Conservation (phyloP, 2,329 filamentous ascomycete genomes). For the Penicillium sp. region DNA sequence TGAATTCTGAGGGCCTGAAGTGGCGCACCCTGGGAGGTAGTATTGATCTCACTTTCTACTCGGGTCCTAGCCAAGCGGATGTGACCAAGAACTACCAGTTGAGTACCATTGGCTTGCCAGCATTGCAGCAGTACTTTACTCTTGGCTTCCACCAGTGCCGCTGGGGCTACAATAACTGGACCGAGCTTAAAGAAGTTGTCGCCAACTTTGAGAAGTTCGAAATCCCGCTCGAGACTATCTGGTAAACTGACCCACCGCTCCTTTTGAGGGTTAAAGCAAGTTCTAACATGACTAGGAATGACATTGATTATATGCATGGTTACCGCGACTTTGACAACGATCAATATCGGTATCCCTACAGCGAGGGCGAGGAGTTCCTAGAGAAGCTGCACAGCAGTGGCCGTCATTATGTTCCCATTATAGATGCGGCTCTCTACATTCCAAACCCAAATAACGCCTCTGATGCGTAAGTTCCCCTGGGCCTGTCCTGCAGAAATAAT, state of each 20-base stretch:
- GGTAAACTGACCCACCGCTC: constrained; percentile 25
- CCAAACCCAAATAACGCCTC: constrained; percentile 67
- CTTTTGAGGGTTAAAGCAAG: background rate
- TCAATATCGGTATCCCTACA: constrained; percentile 50
- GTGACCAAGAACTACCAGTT: constrained; percentile 70
- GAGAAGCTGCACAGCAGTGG: constrained; percentile 52
- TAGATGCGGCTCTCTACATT: constrained; percentile 66
- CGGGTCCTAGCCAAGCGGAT: constrained; percentile 66
- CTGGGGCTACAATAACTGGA: constrained; percentile 78
- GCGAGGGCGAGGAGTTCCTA: constrained; percentile 53
- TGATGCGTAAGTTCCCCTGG: constrained; percentile 55
- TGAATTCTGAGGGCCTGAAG: constrained; percentile 63
- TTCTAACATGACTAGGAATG: constrained; percentile 21
- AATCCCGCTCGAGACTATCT: constrained; percentile 56
- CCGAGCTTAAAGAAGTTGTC: constrained; percentile 59
- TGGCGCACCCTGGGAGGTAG: constrained; percentile 74
- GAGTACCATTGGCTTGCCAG: constrained; percentile 66
- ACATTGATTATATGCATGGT: constrained; percentile 60
- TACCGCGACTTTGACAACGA: constrained; percentile 62
- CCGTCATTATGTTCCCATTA: constrained; percentile 60
- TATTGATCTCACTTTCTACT: constrained; percentile 76
- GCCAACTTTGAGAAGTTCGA: constrained; percentile 53
- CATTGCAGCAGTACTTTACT: constrained; percentile 77
- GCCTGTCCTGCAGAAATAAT: constrained; percentile 3
- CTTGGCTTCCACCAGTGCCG: constrained; percentile 81